A percentile compares a stretch with the other conserved stretches of the same genome.
These are phyloP conservation scores for Candida morakotiae DNA, from an alignment of 805 yeast genomes.

Conservation along the genomic window DNA sequence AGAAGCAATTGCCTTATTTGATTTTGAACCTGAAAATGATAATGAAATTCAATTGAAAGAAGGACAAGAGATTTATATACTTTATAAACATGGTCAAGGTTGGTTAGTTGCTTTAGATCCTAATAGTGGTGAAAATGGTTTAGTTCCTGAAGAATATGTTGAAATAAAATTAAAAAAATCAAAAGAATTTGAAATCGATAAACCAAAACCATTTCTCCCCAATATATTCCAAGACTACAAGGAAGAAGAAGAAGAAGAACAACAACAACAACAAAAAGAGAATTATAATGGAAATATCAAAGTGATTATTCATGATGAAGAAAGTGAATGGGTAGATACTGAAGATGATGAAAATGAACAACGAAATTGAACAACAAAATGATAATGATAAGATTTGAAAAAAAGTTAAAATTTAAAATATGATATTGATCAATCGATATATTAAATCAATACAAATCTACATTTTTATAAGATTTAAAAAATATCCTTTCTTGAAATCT, in stretches of 20 bases:
- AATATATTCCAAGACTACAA: slow-evolving; percentile 23
- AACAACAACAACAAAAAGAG: no score
- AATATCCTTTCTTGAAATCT: no score
- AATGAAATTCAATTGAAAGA: slow-evolving; percentile 77
- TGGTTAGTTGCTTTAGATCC: slow-evolving; percentile 94
- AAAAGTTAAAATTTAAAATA: no score
- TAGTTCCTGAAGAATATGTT: slow-evolving; percentile 94
- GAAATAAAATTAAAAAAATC: no score
- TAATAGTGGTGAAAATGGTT: slow-evolving; percentile 73
- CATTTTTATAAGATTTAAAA: no score
- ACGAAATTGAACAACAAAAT: no score
- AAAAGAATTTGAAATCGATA: slow-evolving; percentile 18
- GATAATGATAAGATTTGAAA: no score
- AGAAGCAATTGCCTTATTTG: slow-evolving; percentile 82
- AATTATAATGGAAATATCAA: not conserved
- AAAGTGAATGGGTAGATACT: slow-evolving; percentile 14
- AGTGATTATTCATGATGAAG: not conserved
- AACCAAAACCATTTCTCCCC: slow-evolving; percentile 48
- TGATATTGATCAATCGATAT: no score
- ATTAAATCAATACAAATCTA: no score
- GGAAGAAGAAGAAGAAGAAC: slow-evolving; percentile 12
- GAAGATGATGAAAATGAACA: slow-evolving; percentile 10
- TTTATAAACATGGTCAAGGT: slow-evolving; percentile 94
- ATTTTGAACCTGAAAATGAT: slow-evolving; percentile 89
- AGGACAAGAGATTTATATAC: slow-evolving; percentile 82